Conservation (phyloP, 257 asterid species). For the Linderniella brevidens region DNA sequence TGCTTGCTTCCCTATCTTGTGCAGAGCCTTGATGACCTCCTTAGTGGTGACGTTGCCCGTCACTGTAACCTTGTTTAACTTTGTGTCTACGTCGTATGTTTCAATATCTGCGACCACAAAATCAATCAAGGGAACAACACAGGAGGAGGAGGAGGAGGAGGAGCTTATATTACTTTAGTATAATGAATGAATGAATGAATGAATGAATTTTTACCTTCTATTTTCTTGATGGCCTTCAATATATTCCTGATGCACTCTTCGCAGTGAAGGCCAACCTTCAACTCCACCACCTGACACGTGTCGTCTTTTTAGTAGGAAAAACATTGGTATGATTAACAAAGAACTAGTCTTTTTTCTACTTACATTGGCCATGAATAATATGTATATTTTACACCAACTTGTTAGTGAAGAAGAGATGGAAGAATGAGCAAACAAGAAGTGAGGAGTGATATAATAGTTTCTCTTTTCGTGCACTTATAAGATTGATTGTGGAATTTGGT, state of each 20-base stretch:
- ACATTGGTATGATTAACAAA: background rate
- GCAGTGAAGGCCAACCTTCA: constrained; percentile 84
- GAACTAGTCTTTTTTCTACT: constrained; percentile 12
- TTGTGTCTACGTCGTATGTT: constrained; percentile 48
- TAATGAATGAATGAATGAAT: background rate
- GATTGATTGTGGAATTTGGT: too few relatives aligned
- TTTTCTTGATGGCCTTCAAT: constrained; percentile 81
- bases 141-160: too few relatives aligned
- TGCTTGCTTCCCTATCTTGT: constrained; percentile 73
- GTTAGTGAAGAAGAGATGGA: too few relatives aligned
- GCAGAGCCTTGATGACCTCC: constrained; percentile 49
- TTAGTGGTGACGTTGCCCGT: constrained; percentile 64
- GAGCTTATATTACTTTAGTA: background rate
- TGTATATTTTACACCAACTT: too few relatives aligned
- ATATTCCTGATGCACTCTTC: constrained; percentile 81
- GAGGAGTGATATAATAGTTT: too few relatives aligned
- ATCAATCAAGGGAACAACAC: background rate
- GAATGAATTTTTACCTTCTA: constrained; percentile 35
- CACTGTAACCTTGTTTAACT: constrained; percentile 56
- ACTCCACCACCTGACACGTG: constrained; percentile 46
- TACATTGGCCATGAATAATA: constrained; percentile 43
- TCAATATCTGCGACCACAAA: constrained; percentile 48
- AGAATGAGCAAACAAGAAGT: too few relatives aligned
- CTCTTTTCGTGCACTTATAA: too few relatives aligned
- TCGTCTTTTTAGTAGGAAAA: background rate